Evolutionary conservation across 768 basidiomycete species (phyloP), one percentile per base, ranked within the genome.

Genomic region (Lactarius hengduanensis): DNA sequence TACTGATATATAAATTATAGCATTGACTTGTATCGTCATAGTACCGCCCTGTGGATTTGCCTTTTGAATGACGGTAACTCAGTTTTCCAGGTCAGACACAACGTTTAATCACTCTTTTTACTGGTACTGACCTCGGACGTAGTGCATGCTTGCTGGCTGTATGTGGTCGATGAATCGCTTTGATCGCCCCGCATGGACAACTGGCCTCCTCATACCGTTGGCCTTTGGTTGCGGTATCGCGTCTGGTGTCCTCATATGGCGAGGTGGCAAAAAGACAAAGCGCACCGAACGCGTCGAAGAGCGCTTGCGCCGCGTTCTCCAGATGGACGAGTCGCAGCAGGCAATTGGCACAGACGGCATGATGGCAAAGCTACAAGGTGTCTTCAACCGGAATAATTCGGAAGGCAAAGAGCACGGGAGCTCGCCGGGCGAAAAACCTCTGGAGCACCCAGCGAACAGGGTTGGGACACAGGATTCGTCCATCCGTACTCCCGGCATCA

Each of bases 91-190:
- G 87, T 85, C 59, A 43, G 61, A 34, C 69, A 71, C 66, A 62
- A 20, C 57, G 26, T 15, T 38, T 60, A 22, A 28, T 36, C 50
- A 3, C 50, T 13, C 22, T 59, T 57, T 28, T 38, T n/a, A 50
- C 63, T 28, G 59, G 26, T 63, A 40, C 71, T 70, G 0, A 65
- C 60, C 38, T 50, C 26, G 40, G 38, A 50, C 50, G 2, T 66
- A 88, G 84, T 80, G 83, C 57, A 81, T 88, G 22, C 77, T 92
- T 8, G 90, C 91, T 71, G 88, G 83, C 11, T 85, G 82, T 55
- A 92, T 93, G 91, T 94, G 92, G 92, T 82, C 86, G 9, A 71
- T 93, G 72, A 84, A 92, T 71, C 80, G 89, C 34, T 88, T 88
- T 71, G 70, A 82, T 64, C 82, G 89, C n/a, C 88, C 88, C 2